These are phyloP conservation scores for Linnemannia zychae DNA, from an alignment of 192 early-diverging fungal species.

Conservation along the genomic window DNA sequence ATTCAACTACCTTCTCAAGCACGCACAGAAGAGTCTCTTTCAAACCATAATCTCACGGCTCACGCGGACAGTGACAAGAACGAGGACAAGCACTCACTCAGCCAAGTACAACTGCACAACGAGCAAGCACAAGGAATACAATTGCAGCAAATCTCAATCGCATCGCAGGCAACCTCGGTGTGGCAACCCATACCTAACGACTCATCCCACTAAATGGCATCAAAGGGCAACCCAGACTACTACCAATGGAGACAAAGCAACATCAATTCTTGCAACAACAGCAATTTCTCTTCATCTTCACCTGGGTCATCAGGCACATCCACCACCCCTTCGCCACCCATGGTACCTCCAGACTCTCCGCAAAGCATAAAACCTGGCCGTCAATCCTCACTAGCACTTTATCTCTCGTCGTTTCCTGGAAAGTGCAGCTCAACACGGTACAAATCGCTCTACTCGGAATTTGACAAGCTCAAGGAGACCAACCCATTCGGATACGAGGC, in stretches of 20 bases:
- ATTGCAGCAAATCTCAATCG: too few species aligned
- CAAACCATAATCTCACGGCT: too few species aligned
- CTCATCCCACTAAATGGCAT: neutral
- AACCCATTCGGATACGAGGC: conserved; percentile 60
- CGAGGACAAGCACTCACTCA: too few species aligned
- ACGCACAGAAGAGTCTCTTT: too few species aligned
- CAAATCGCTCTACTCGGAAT: conserved; percentile 60
- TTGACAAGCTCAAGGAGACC: conserved; percentile 55
- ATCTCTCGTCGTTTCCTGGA: conserved; percentile 34
- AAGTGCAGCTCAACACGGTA: conserved; percentile 49
- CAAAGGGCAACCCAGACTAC: conserved; percentile 14
- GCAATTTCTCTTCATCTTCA: conserved; percentile 7
- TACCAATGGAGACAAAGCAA: conserved; percentile 20
- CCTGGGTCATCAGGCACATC: neutral
- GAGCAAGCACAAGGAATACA: too few species aligned
- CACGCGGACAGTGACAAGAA: too few species aligned
- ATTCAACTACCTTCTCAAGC: neutral
- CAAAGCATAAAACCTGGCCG: conserved; percentile 16
- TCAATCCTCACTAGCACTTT: conserved; percentile 31
- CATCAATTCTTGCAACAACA: neutral
- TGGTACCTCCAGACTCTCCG: conserved; percentile 17
- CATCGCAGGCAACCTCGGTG: too few species aligned
- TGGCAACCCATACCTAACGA: too few species aligned
- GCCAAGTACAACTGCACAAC: too few species aligned
- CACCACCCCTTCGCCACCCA: conserved; percentile 6